A percentile compares a stretch with the other conserved stretches of the same genome.
Evolutionary conservation across 2,329 filamentous ascomycete genomes (phyloP).

Genomic region (Bipolaris bicolor): DNA sequence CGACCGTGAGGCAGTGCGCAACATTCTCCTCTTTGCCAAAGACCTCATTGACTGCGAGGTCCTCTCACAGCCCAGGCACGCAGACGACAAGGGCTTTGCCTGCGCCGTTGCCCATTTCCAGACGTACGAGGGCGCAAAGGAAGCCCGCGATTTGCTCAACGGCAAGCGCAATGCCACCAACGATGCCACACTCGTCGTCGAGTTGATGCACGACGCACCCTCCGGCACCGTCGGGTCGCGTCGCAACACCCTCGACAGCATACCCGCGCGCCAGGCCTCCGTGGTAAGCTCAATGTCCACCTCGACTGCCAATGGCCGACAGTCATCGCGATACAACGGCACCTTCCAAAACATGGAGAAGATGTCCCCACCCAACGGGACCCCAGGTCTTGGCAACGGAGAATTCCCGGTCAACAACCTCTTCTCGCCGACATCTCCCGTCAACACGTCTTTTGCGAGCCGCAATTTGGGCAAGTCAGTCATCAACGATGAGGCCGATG

Average conservation of each 20-base stretch:
- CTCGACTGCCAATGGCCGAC: conserved; percentile 51
- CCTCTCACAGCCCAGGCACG: conserved; percentile 57
- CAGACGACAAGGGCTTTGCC: conserved; percentile 63
- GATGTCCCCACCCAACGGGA: conserved; percentile 65
- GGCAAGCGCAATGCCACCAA: conserved; percentile 67
- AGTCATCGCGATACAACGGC: conserved; percentile 66
- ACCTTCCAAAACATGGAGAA: conserved; percentile 67
- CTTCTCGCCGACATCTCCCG: conserved; percentile 76
- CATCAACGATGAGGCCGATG: conserved; percentile 72
- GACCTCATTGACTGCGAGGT: conserved; percentile 66
- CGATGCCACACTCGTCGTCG: conserved; percentile 63
- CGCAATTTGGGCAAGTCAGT: conserved; percentile 68
- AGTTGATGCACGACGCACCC: conserved; percentile 57
- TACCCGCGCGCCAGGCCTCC: conserved; percentile 51
- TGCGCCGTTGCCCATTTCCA: conserved; percentile 66
- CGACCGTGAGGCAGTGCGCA: conserved; percentile 63
- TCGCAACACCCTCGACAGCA: conserved; percentile 62
- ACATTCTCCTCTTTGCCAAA: conserved; percentile 70
- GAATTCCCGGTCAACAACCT: conserved; percentile 69
- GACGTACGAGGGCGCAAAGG: conserved; percentile 62
- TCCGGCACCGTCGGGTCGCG: conserved; percentile 53
- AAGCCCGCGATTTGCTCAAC: conserved; percentile 64
- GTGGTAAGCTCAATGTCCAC: conserved; percentile 54
- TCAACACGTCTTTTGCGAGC: conserved; percentile 72
- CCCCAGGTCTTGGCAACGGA: conserved; percentile 59